These are phyloP conservation scores for Epichloe glyceriae DNA, from an alignment of 2,329 filamentous ascomycete genomes.

Conservation along the genomic window DNA sequence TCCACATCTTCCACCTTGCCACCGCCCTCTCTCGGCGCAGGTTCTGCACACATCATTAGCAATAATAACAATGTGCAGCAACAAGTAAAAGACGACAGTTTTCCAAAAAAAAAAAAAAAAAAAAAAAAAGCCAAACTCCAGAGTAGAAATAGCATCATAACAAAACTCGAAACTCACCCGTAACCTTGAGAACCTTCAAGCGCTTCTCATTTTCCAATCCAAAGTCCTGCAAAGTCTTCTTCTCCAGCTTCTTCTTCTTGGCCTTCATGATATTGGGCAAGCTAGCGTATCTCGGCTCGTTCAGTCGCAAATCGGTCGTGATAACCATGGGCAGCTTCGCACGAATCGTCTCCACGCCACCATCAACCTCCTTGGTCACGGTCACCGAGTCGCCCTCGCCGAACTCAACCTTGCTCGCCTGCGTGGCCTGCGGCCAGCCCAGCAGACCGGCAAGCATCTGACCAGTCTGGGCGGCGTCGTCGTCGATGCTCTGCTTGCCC, in stretches of 20 bases:
- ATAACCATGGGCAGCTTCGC: constrained; percentile 84
- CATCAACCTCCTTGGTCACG: constrained; percentile 88
- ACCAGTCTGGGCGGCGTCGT: constrained; percentile 88
- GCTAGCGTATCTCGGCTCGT: constrained; percentile 89
- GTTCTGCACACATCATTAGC: constrained; percentile 44
- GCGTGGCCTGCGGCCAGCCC: constrained; percentile 88
- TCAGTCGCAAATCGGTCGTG: constrained; percentile 87
- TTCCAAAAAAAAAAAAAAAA: neutral
- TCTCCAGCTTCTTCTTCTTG: constrained; percentile 98
- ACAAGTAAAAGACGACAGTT: neutral
- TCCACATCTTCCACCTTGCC: constrained; percentile 97
- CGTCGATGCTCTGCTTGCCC: constrained; percentile 97
- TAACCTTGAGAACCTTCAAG: constrained; percentile 83
- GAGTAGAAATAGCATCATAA: neutral
- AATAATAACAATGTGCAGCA: neutral
- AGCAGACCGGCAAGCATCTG: constrained; percentile 94
- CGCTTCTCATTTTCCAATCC: constrained; percentile 62
- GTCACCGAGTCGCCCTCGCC: constrained; percentile 55
- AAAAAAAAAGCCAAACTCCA: neutral
- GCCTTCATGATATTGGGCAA: constrained; percentile 99
- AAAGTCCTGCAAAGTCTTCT: constrained; percentile 75
- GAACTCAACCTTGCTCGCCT: constrained; percentile 75
- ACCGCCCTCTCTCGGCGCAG: constrained; percentile 74
- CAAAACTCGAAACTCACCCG: constrained; percentile 37
- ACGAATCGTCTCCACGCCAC: constrained; percentile 79